Percentiles rank a stretch among this genome's conserved stretches.
These are phyloP conservation scores for Papiliotrema fonsecae DNA, from an alignment of 1,284 basidiomycete species.

Conservation along the genomic window DNA sequence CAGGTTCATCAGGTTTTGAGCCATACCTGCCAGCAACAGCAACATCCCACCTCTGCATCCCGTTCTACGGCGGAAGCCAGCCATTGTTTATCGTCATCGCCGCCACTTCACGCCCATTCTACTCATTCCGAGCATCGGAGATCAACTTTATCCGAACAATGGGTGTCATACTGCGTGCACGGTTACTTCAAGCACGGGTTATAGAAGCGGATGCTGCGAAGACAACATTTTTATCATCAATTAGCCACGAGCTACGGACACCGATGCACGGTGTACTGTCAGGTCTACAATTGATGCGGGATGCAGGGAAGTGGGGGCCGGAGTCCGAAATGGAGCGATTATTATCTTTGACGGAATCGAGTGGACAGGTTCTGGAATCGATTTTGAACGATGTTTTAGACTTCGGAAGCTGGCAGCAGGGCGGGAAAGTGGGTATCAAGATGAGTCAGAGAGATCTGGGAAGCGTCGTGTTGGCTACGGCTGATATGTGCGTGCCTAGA, in stretches of 20 bases:
- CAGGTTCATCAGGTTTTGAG: conserved; percentile 17
- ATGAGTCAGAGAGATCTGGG: conserved; percentile 13
- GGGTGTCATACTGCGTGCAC: conserved; percentile 21
- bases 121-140: conserved; percentile 9
- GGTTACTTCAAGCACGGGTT: conserved; percentile 19
- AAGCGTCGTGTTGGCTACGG: conserved; percentile 6
- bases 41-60: conserved; percentile 18
- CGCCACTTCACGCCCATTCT: conserved; percentile 3
- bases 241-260: conserved; percentile 38
- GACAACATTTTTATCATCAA: conserved; percentile 35
- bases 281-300: conserved; percentile 25
- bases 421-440: not conserved
- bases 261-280: conserved; percentile 32
- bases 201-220: conserved; percentile 33
- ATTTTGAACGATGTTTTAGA: conserved; percentile 32
- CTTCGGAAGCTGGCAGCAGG: conserved; percentile 18
- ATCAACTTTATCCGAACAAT: conserved; percentile 21
- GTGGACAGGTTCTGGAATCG: conserved; percentile 18
- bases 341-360: conserved; percentile 19
- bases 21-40: conserved; percentile 9
- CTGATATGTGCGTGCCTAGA: conserved; percentile 13
- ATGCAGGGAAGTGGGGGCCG: conserved; percentile 10
- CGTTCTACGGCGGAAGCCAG: conserved; percentile 20
- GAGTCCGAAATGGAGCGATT: conserved; percentile 5
- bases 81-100: conserved; percentile 25